A percentile compares a stretch with the other conserved stretches of the same genome.
phyloP scores from a whole-genome alignment of 2,329 filamentous ascomycete species.

The Arthrobotrys musiformis region DNA sequence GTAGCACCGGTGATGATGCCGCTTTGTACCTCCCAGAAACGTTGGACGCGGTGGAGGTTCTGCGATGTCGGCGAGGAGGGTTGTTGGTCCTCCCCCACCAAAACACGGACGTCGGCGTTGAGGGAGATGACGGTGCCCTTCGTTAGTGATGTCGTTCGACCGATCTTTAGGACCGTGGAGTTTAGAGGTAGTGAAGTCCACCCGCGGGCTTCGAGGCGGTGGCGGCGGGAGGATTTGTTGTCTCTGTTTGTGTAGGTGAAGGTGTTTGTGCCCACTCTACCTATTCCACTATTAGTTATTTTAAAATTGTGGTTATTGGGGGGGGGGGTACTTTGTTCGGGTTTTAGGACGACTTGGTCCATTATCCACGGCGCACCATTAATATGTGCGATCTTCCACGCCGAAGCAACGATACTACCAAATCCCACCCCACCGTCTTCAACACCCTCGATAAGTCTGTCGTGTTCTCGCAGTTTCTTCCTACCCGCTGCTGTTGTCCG shows the following conservation, averaged over 20 bases:
- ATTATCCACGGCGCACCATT: slow-evolving; percentile 27
- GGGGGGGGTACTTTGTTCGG: too few relatives aligned
- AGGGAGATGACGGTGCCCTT: slow-evolving; percentile 32
- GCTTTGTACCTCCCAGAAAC: slow-evolving; percentile 38
- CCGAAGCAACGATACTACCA: slow-evolving; percentile 30
- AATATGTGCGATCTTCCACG: slow-evolving; percentile 26
- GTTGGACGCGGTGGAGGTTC: background rate
- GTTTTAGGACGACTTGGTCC: slow-evolving; percentile 40
- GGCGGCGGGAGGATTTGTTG: slow-evolving; percentile 35
- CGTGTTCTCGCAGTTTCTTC: slow-evolving; percentile 17
- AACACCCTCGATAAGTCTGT: background rate
- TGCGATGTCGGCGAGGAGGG: too few relatives aligned
- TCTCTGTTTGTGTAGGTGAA: slow-evolving; percentile 48
- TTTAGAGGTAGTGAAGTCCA: slow-evolving; percentile 27
- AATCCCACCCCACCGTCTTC: slow-evolving; percentile 9
- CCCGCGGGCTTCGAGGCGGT: slow-evolving; percentile 50
- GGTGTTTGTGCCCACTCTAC: slow-evolving; percentile 46
- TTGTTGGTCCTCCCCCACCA: slow-evolving; percentile 18
- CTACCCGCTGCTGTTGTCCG: background rate
- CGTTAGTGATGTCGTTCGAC: slow-evolving; percentile 39
- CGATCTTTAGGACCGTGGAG: slow-evolving; percentile 38
- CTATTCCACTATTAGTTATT: too few relatives aligned
- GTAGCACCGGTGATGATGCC: slow-evolving; percentile 26
- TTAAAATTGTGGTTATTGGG: too few relatives aligned
- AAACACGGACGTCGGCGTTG: slow-evolving; percentile 35